Evolutionary conservation across 2,329 filamentous ascomycete genomes (phyloP).

Genomic region (Arthrobotrys iridis): DNA sequence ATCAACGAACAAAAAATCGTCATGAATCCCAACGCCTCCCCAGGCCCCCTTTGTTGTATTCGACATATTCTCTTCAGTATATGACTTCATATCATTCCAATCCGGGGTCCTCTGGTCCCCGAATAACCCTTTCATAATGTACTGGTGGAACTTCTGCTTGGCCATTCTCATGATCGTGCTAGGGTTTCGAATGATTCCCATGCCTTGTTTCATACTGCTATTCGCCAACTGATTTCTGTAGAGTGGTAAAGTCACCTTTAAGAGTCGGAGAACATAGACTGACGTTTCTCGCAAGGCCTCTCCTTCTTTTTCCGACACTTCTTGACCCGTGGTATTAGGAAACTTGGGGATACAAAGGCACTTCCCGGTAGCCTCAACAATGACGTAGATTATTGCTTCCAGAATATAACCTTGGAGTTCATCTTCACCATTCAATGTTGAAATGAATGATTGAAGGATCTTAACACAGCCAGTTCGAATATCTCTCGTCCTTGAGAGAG

Average conservation of each 20-base stretch:
- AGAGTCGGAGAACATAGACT: slow-evolving; percentile 54
- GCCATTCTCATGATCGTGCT: slow-evolving; percentile 19
- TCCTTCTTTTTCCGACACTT: neutral
- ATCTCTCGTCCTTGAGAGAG: slow-evolving; percentile 21
- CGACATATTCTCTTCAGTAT: neutral
- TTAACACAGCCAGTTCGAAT: slow-evolving; percentile 49
- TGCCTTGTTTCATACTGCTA: neutral
- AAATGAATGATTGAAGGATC: slow-evolving; percentile 45
- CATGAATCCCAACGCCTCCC: slow-evolving; percentile 30
- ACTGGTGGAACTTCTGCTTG: slow-evolving; percentile 33
- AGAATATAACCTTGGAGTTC: slow-evolving; percentile 50
- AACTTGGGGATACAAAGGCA: slow-evolving; percentile 26
- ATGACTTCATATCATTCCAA: slow-evolving; percentile 27
- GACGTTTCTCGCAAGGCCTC: slow-evolving; percentile 53
- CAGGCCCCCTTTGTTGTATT: neutral
- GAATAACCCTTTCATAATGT: slow-evolving; percentile 41
- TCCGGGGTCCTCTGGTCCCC: slow-evolving; percentile 21
- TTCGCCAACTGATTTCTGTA: slow-evolving; percentile 27
- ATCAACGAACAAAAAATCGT: slow-evolving; percentile 41
- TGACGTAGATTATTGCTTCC: slow-evolving; percentile 53
- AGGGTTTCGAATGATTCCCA: neutral
- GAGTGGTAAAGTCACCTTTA: slow-evolving; percentile 51
- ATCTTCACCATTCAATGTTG: slow-evolving; percentile 27
- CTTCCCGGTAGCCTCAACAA: slow-evolving; percentile 53
- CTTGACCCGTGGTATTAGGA: neutral